Conservation (phyloP, 352 stramenopile species). For the Pythium brassicae region DNA sequence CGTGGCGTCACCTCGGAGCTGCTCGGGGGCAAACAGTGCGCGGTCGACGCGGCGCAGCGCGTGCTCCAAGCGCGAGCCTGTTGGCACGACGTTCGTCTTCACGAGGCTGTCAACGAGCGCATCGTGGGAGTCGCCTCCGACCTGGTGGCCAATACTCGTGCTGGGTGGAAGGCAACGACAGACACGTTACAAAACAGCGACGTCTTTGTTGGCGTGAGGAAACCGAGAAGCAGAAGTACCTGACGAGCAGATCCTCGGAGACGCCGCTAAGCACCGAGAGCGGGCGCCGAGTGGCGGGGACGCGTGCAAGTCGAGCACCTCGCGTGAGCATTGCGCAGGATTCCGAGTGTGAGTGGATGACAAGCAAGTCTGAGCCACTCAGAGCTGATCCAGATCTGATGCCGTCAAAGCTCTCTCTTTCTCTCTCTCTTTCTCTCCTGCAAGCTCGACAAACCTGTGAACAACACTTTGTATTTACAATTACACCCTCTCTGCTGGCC, state of each 20-base stretch:
- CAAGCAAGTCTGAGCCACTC: constrained; percentile 9
- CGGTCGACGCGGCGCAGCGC: constrained; percentile 68
- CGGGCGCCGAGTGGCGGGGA: neutral
- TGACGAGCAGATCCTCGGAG: constrained; percentile 77
- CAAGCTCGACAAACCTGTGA: too few relatives aligned
- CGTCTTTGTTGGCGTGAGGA: neutral
- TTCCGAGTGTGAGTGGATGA: too few relatives aligned
- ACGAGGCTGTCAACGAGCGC: constrained; percentile 77
- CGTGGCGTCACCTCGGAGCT: constrained; percentile 16
- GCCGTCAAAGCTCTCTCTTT: neutral
- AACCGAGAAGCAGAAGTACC: constrained; percentile 13
- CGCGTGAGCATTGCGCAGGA: neutral
- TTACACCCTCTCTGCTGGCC: too few relatives aligned
- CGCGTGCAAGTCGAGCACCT: neutral
- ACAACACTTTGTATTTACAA: too few relatives aligned
- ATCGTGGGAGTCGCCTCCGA: constrained; percentile 62
- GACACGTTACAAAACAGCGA: neutral
- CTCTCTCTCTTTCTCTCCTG: too few relatives aligned
- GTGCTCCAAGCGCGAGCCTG: constrained; percentile 50
- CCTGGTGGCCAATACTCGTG: constrained; percentile 80
- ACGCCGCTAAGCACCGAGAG: constrained; percentile 68
- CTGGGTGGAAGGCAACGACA: constrained; percentile 10
- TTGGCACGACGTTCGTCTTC: constrained; percentile 56
- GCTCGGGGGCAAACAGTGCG: constrained; percentile 41
- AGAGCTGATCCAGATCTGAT: constrained; percentile 6